phyloP scores from a whole-genome alignment of 768 basidiomycete species.

The Fomitopsis serialis region DNA sequence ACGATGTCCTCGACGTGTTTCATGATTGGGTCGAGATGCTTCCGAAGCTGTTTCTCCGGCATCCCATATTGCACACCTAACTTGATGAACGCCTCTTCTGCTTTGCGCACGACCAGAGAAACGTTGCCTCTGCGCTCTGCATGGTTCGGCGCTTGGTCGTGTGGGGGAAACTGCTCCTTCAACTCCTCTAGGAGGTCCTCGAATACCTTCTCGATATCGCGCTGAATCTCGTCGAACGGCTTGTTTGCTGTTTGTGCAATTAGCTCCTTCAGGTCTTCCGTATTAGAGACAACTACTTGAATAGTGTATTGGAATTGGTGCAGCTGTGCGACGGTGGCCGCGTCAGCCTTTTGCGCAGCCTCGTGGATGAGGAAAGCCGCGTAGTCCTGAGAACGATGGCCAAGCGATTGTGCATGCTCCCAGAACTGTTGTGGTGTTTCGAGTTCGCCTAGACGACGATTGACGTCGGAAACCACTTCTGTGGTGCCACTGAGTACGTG shows the following conservation, averaged over 20 bases:
- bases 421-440: not conserved
- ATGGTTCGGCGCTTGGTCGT: conserved; percentile 26
- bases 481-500: no score
- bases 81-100: conserved; percentile 22
- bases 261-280: not conserved
- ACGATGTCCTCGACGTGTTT: conserved; percentile 11
- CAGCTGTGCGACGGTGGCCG: not conserved
- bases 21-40: conserved; percentile 20
- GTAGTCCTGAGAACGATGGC: not conserved
- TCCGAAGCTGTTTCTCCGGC: conserved; percentile 18
- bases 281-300: not conserved
- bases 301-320: not conserved
- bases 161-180: conserved; percentile 21
- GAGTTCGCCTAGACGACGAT: no score
- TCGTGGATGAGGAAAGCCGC: not conserved
- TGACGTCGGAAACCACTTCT: no score
- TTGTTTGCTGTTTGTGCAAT: not conserved
- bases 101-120: conserved; percentile 17
- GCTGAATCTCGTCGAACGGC: not conserved
- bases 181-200: conserved; percentile 21
- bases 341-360: not conserved
- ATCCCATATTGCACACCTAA: conserved; percentile 19
- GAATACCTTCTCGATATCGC: not conserved
- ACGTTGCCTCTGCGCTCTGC: conserved; percentile 21
- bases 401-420: not conserved